A percentile compares a stretch with the other conserved stretches of the same genome.
phyloP scores from a whole-genome alignment of 345 rosid genomes.

The Corchorus capsularis region DNA sequence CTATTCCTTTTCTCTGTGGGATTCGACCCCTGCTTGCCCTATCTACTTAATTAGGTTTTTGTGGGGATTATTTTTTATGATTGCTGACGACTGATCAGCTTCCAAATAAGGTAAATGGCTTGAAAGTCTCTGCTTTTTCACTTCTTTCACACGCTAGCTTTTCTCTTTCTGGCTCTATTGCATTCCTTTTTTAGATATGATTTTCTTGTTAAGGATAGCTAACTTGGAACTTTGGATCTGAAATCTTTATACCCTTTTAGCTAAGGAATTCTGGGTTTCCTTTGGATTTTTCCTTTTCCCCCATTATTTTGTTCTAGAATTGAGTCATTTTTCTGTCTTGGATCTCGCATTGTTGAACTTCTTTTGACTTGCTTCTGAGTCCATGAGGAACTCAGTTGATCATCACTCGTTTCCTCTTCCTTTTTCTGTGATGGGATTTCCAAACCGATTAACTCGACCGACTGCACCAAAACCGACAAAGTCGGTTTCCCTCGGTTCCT shows the following conservation, averaged over 20 bases:
- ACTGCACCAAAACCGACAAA: too few species aligned
- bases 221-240: conserved; percentile 10
- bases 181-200: conserved; percentile 1
- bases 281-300: not conserved
- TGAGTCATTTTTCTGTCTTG: not conserved
- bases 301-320: not conserved
- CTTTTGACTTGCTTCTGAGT: conserved; percentile 3
- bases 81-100: too few species aligned
- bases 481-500: too few species aligned
- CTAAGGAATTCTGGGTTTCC: conserved; percentile 11
- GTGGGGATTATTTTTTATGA: too few species aligned
- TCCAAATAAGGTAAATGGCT: conserved; percentile 9
- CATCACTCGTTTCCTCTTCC: conserved; percentile 22
- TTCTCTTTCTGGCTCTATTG: not conserved
- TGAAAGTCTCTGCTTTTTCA: conserved; percentile 10
- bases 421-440: too few species aligned
- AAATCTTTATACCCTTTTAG: not conserved
- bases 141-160: not conserved
- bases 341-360: not conserved
- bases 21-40: too few species aligned
- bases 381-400: conserved; percentile 41
- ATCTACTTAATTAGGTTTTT: too few species aligned
- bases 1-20: too few species aligned
- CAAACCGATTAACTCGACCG: too few species aligned
- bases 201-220: not conserved